phyloP scores from a whole-genome alignment of 495 filamentous ascomycete genomes.

The Penicillium argentinense region DNA sequence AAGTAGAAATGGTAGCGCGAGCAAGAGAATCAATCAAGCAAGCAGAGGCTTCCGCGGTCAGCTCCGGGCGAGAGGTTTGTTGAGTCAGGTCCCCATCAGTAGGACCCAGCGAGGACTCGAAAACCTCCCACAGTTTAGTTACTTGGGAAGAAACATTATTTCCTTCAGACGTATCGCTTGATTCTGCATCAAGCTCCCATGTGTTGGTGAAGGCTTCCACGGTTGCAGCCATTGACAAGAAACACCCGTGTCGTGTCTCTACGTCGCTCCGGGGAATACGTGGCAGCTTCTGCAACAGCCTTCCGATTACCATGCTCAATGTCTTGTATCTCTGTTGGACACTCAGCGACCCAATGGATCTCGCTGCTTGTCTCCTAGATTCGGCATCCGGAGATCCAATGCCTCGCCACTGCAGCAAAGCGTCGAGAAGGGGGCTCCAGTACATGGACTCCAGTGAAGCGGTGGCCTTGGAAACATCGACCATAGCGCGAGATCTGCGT shows the following conservation, averaged over 20 bases:
- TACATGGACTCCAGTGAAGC: conserved; percentile 66
- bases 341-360: conserved; percentile 62
- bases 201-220: conserved; percentile 34
- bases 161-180: conserved; percentile 15
- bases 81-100: conserved; percentile 45
- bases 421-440: conserved; percentile 65
- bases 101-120: conserved; percentile 34
- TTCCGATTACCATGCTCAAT: conserved; percentile 32
- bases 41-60: conserved; percentile 65
- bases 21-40: conserved; percentile 50
- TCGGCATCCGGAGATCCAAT: conserved; percentile 71
- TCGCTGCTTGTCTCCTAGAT: conserved; percentile 70
- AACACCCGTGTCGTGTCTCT: conserved; percentile 66
- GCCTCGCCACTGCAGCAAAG: conserved; percentile 84
- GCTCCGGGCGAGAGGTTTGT: conserved; percentile 61
- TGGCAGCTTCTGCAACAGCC: conserved; percentile 44
- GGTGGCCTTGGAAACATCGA: conserved; percentile 67
- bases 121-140: conserved; percentile 40
- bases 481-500: conserved; percentile 76
- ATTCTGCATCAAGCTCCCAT: conserved; percentile 7
- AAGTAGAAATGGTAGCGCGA: conserved; percentile 11
- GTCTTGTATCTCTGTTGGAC: conserved; percentile 31
- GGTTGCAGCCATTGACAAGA: conserved; percentile 57
- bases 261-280: conserved; percentile 57
- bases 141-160: conserved; percentile 24